A percentile compares a stretch with the other conserved stretches of the same genome.
Conservation (phyloP, 2,329 filamentous ascomycete species). For the Lachnellula subtilissima region DNA sequence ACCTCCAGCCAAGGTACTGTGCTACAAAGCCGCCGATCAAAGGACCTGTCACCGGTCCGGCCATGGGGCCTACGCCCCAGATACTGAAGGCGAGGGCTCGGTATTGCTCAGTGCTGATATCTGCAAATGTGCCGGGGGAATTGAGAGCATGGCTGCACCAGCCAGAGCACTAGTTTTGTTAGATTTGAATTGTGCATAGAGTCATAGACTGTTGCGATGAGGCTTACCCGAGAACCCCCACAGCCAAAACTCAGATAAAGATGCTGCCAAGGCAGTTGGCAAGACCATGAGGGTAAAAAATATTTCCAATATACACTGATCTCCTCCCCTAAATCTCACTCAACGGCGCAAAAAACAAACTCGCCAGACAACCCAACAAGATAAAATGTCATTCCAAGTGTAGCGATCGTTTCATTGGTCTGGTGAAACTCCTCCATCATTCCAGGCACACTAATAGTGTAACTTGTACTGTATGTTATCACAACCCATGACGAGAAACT, state of each 20-base stretch:
- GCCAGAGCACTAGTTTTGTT: slow-evolving; percentile 50
- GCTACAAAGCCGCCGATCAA: slow-evolving; percentile 77
- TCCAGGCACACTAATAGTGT: slow-evolving; percentile 66
- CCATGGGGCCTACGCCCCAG: slow-evolving; percentile 80
- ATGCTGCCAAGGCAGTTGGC: slow-evolving; percentile 65
- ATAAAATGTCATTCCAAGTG: slow-evolving; percentile 74
- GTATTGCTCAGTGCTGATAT: slow-evolving; percentile 76
- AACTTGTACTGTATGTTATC: slow-evolving; percentile 73
- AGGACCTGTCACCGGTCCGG: slow-evolving; percentile 62
- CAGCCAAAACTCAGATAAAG: slow-evolving; percentile 64
- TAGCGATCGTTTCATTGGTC: slow-evolving; percentile 54
- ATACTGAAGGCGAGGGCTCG: slow-evolving; percentile 78
- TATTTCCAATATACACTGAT: slow-evolving; percentile 61
- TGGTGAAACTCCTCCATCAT: slow-evolving; percentile 64
- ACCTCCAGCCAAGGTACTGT: slow-evolving; percentile 78
- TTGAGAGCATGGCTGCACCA: slow-evolving; percentile 78
- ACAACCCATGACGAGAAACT: slow-evolving; percentile 36
- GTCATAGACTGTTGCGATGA: not conserved
- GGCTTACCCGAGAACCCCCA: slow-evolving; percentile 65
- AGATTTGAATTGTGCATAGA: slow-evolving; percentile 5
- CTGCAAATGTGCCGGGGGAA: slow-evolving; percentile 74
- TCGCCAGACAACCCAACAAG: slow-evolving; percentile 70
- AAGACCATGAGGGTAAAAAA: slow-evolving; percentile 66
- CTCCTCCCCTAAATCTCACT: slow-evolving; percentile 65
- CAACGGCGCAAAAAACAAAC: slow-evolving; percentile 68